Base-by-base conservation (phyloP, 2,329 filamentous ascomycete genomes). In the Fusarium burgessii region DNA sequence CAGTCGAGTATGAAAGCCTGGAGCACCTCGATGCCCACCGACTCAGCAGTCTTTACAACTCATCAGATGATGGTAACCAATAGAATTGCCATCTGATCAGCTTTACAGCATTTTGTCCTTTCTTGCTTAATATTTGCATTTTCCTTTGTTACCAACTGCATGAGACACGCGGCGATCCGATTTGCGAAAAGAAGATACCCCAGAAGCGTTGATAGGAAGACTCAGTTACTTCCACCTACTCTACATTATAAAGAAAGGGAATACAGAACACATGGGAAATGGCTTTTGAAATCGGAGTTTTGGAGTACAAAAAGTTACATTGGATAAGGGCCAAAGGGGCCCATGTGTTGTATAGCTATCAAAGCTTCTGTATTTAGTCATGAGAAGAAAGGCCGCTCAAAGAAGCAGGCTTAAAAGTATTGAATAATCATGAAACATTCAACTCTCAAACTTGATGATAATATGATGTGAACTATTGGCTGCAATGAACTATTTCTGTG, bases 1-100 rank as follows among this genome's bases (percentile, higher is more conserved):
- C 79, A 5, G 69, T 81, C 42, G 78, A 81, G 62, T 83, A 84
- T 25, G 82, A 84, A 29, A 72, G 79, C 40, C 78, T 86, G 33
- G 78, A 79, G 73, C 72, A 68, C 23, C 68, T 80, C 52, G 76
- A 79, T 49, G 78, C 79, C 50, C 73, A 74, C 56, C 62, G 74
- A 50, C 70, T 76, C n/a, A 76, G 74, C 68, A 60, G 70, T 32
- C 12, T 67, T 35, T 72, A 61, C 61, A 72, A 70, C 57, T 70
- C 69, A 12, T 72, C 59, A 41, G 73, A 70, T 36, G 73, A 70
- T 29, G 58, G 59, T 57, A 62, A 49, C 62, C 62, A 51, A 74
- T 70, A 50, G 65, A 54, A 38, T 27, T 58, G n/a, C 18, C 49
- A 25, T 45, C 29, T 29, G 35, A 41, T 49, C 27, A 46, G 25